Evolutionary conservation across 2,329 filamentous ascomycete genomes (phyloP), one percentile per base, ranked within the genome.

Genomic region (Fulvia fulva): DNA sequence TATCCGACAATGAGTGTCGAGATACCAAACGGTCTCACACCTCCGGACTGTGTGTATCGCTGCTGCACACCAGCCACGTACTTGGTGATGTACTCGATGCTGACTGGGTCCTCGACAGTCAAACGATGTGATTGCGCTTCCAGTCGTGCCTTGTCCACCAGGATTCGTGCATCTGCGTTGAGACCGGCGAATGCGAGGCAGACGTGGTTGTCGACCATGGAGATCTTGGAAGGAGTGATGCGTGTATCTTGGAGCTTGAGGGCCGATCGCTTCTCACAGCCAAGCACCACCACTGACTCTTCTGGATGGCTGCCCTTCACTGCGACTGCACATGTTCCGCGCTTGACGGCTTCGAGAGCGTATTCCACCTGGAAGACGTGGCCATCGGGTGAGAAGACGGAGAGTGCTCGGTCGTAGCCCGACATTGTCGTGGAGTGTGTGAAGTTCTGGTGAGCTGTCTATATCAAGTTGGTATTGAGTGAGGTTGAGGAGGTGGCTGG

Each of bases 281-380:
- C 94, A 51, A 99, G 83, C 28, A 99, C 94, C 34, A 99, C 94
- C 65, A 97, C 89, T 26, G 59, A 57, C 8, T 63, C 61, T 25
- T 63, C 63, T 51, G 58, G 64, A 75, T 96, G 90, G 69, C 84
- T 83, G 70, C 94, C 94, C 81, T 99, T 99, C 67, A 99, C 93
- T 68, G 92, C 94, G 55, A 99, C 94, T 51, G 95, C 94, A 79
- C 94, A 99, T 71, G 94, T 99, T 94, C 93, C 94, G 91, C 94
- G 82, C 83, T 99, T 99, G 68, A 99, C 94, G 67, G 94, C 94
- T 80, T 99, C 94, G 68, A 96, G 89, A 57, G 94, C 94, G 84
- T 99, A 99, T 83, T 99, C 94, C 72, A 99, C 94, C 79, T 99
- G 94, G 81, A 99, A 99, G 71, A 99, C 94, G 81, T 99, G 94